Evolutionary conservation across 2,329 filamentous ascomycete genomes (phyloP).

Genomic region (Aspergillus pseudotamarii): DNA sequence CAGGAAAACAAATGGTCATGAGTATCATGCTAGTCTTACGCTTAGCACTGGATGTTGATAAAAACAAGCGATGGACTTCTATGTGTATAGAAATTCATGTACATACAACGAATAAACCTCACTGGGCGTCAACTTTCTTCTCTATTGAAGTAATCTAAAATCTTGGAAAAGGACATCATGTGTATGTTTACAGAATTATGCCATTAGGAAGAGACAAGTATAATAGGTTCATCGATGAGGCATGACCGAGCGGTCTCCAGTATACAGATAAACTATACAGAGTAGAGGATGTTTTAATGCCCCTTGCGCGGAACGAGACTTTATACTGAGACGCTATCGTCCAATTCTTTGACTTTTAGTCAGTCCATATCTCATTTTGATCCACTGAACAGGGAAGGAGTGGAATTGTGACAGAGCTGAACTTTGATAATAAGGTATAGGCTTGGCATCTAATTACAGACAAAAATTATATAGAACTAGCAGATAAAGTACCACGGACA

Average conservation of each 20-base stretch:
- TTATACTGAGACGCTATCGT: background rate
- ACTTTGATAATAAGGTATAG: background rate
- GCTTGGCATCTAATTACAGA: background rate
- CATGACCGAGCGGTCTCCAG: background rate
- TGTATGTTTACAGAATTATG: background rate
- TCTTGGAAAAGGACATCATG: background rate
- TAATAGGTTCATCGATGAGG: background rate
- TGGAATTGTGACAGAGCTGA: background rate
- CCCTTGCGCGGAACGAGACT: background rate
- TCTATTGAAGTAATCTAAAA: background rate
- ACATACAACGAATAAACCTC: background rate
- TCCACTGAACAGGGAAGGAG: background rate
- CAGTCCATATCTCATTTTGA: background rate
- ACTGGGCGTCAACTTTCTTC: background rate
- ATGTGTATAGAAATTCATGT: background rate
- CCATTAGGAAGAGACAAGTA: background rate
- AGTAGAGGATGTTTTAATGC: background rate
- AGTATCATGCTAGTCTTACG: no score
- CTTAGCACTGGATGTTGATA: no score
- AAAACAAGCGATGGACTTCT: no score
- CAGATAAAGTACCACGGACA: background rate
- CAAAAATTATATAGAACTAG: background rate
- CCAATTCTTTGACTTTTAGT: background rate
- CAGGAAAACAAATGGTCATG: no score
- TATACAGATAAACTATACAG: background rate